Conservation (phyloP, 2,329 filamentous ascomycete genomes). For the Fusarium aywerte region DNA sequence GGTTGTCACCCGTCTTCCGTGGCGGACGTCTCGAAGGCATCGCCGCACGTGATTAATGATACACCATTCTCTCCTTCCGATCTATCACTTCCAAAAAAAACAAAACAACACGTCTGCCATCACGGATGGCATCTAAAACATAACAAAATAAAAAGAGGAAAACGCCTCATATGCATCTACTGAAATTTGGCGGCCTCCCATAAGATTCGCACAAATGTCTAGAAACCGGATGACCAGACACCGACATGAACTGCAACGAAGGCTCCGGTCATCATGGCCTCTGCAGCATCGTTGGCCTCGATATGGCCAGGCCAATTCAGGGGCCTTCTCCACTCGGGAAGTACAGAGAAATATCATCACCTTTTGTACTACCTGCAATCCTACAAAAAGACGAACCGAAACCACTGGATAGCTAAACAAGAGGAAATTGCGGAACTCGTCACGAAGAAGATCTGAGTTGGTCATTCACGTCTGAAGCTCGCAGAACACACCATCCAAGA, state of each 20-base stretch:
- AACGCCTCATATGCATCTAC: background rate
- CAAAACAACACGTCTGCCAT: background rate
- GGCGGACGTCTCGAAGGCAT: background rate
- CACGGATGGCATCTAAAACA: background rate
- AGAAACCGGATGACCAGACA: slow-evolving; percentile 20
- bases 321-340: slow-evolving; percentile 12
- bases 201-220: background rate
- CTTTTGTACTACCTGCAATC: background rate
- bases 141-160: background rate
- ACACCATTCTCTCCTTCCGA: no score
- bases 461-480: background rate
- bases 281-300: slow-evolving; percentile 2
- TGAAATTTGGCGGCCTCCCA: slow-evolving; percentile 11
- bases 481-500: background rate
- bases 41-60: background rate
- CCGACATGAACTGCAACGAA: slow-evolving; percentile 13
- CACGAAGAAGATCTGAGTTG: background rate
- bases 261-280: slow-evolving; percentile 1
- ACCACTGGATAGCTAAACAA: background rate
- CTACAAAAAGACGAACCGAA: background rate
- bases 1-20: background rate
- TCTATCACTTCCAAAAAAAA: background rate
- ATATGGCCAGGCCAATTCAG: slow-evolving; percentile 15
- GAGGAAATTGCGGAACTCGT: background rate
- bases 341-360: background rate